These are phyloP conservation scores for Dictyostelium capitatum DNA, from an alignment of 78 protist genomes.

Conservation along the genomic window DNA sequence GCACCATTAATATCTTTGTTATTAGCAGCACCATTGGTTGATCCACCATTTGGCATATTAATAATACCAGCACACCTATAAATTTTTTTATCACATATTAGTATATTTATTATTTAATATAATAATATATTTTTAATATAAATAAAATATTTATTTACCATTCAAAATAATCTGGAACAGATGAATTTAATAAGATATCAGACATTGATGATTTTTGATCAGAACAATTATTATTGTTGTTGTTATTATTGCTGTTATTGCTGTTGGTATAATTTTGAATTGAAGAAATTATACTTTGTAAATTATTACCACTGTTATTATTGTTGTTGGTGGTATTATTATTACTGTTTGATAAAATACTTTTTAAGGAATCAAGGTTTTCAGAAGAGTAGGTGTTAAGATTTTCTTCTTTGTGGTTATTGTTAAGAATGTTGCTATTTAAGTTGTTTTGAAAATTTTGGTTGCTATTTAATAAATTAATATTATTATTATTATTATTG, in stretches of 20 bases:
- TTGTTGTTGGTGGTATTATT: background rate
- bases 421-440: conserved; percentile 6
- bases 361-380: conserved; percentile 18
- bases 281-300: too few relatives aligned
- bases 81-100: background rate
- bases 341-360: background rate
- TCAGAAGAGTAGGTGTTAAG: background rate
- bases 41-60: conserved; percentile 11
- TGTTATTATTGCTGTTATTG: background rate
- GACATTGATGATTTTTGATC: conserved; percentile 25
- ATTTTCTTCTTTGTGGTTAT: background rate
- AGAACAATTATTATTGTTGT: background rate
- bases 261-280: too few relatives aligned
- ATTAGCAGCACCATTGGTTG: background rate
- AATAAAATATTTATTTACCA: conserved; percentile 18
- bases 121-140: background rate
- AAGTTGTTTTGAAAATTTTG: conserved; percentile 17
- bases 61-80: conserved; percentile 33
- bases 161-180: conserved; percentile 35
- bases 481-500: conserved; percentile 16
- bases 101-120: background rate
- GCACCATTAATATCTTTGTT: background rate
- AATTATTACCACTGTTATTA: background rate
- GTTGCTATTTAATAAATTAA: conserved; percentile 13
- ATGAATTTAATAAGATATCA: background rate